These are phyloP conservation scores for Rhodocollybia butyracea DNA, from an alignment of 768 basidiomycete genomes.

Conservation along the genomic window DNA sequence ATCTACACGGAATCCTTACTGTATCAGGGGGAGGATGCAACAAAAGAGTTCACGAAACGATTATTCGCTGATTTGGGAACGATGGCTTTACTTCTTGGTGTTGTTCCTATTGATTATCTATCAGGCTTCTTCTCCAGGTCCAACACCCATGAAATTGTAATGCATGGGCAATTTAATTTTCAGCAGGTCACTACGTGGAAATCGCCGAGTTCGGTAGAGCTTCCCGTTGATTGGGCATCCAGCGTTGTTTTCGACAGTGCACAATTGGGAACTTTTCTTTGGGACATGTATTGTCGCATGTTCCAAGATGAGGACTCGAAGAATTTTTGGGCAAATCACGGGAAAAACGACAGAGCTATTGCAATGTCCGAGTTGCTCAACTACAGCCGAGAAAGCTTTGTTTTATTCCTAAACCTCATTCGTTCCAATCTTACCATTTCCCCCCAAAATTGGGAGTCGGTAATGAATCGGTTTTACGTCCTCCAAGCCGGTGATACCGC, in stretches of 20 bases:
- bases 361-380: slow-evolving; percentile 26
- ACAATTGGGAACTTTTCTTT: slow-evolving; percentile 37
- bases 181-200: slow-evolving; percentile 40
- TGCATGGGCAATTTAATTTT: slow-evolving; percentile 10
- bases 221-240: slow-evolving; percentile 6
- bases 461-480: slow-evolving; percentile 32
- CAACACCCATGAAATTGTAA: slow-evolving; percentile 36
- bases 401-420: slow-evolving; percentile 37
- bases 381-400: slow-evolving; percentile 49
- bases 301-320: slow-evolving; percentile 35
- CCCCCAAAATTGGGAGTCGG: slow-evolving; percentile 36
- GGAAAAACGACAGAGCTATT: slow-evolving; percentile 11
- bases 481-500: slow-evolving; percentile 16
- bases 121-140: slow-evolving; percentile 38
- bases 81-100: slow-evolving; percentile 39
- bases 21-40: slow-evolving; percentile 21
- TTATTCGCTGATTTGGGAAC: slow-evolving; percentile 37
- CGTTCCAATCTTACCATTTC: slow-evolving; percentile 28
- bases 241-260: slow-evolving; percentile 21
- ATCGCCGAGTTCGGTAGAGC: slow-evolving; percentile 18
- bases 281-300: slow-evolving; percentile 39
- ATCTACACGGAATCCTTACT: slow-evolving; percentile 43
- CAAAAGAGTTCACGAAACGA: slow-evolving; percentile 26
- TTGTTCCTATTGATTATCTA: slow-evolving; percentile 35
- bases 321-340: background rate